Evolutionary conservation across 495 filamentous ascomycete species (phyloP).

Genomic region (Polyplosphaeria fusca): DNA sequence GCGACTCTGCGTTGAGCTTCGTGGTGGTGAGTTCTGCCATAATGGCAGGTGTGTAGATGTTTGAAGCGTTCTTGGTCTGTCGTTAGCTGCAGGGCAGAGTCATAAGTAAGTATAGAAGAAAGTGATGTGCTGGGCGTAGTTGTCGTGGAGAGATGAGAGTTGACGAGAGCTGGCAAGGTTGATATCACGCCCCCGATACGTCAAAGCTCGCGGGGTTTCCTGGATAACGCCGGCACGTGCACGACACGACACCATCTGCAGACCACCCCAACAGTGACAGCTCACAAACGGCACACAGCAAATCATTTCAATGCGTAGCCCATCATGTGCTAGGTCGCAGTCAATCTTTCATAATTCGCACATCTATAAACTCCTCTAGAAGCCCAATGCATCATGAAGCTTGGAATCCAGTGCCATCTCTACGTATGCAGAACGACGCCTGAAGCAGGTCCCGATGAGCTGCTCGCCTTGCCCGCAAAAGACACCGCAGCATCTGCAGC

Average conservation of each 20-base stretch:
- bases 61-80: neutral
- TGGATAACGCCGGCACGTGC: neutral
- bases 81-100: neutral
- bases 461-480: slow-evolving; percentile 3
- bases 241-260: neutral
- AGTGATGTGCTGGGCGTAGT: no score
- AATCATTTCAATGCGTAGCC: no score
- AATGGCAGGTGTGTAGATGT: slow-evolving; percentile 1
- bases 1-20: slow-evolving; percentile 70
- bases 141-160: neutral
- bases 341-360: slow-evolving; percentile 15
- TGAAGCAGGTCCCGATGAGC: slow-evolving; percentile 16
- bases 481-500: slow-evolving; percentile 1
- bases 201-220: neutral
- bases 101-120: no score
- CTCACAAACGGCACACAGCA: no score
- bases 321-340: neutral
- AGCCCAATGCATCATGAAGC: slow-evolving; percentile 27
- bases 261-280: no score
- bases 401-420: slow-evolving; percentile 25
- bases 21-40: slow-evolving; percentile 52
- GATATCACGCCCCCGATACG: no score
- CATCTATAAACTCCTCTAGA: slow-evolving; percentile 33
- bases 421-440: slow-evolving; percentile 11
- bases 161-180: neutral